A percentile compares a stretch with the other conserved stretches of the same genome.
Conservation (phyloP, 1,284 basidiomycete genomes). For the Leccinum brunneo-olivaceum region DNA sequence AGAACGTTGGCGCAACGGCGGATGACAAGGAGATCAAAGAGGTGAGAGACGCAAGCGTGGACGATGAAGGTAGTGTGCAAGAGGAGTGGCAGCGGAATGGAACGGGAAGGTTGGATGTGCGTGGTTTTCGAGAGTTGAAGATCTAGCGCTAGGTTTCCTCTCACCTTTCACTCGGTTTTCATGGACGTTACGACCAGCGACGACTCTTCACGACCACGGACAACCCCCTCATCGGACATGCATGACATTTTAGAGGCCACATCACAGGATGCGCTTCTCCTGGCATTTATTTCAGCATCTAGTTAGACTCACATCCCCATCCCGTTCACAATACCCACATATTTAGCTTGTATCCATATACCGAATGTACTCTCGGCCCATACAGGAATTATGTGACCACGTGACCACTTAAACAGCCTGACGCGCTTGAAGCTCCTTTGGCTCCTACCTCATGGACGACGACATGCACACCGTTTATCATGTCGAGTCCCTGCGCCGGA, state of each 20-base stretch:
- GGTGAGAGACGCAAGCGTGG: constrained; percentile 20
- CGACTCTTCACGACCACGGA: too few relatives aligned
- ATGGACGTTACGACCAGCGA: too few relatives aligned
- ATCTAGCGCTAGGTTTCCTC: constrained; percentile 38
- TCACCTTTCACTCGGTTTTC: background rate
- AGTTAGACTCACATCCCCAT: constrained; percentile 24
- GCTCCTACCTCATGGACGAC: background rate
- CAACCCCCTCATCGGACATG: too few relatives aligned
- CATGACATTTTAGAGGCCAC: constrained; percentile 4
- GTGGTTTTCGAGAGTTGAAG: constrained; percentile 75
- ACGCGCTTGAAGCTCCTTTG: background rate
- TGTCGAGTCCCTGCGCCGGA: constrained; percentile 27
- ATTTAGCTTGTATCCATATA: constrained; percentile 28
- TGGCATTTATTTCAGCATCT: constrained; percentile 27
- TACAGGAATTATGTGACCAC: constrained; percentile 2
- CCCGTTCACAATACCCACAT: constrained; percentile 25
- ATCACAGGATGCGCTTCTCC: constrained; percentile 2
- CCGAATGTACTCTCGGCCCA: constrained; percentile 4
- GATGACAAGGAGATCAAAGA: constrained; percentile 28
- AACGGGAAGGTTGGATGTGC: constrained; percentile 66
- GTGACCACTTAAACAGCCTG: constrained; percentile 8
- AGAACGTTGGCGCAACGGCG: constrained; percentile 9
- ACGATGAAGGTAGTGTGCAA: constrained; percentile 29
- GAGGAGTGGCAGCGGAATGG: constrained; percentile 70
- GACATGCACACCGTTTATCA: constrained; percentile 19